Conservation (phyloP, 352 stramenopile genomes). For the Phytophthora litchii region DNA sequence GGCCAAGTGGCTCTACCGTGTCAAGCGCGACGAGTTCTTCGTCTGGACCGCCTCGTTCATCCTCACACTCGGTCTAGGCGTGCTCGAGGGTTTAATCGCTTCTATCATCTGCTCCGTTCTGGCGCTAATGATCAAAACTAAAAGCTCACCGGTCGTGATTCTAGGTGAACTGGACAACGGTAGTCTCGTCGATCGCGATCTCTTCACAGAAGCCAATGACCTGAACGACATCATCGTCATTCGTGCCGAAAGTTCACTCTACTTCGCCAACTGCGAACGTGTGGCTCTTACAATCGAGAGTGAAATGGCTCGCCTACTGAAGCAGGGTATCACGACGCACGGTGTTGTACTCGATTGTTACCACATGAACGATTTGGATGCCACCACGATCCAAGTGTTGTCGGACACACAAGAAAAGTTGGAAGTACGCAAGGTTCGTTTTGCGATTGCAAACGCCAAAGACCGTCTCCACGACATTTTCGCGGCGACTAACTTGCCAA, state of each 20-base stretch:
- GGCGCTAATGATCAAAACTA: slow-evolving; percentile 57
- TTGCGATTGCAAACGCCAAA: slow-evolving; percentile 52
- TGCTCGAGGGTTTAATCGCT: slow-evolving; percentile 47
- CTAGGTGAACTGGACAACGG: slow-evolving; percentile 42
- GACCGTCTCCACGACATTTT: slow-evolving; percentile 43
- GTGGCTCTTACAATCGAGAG: slow-evolving; percentile 42
- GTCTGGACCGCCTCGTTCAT: slow-evolving; percentile 53
- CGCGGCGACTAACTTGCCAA: slow-evolving; percentile 44
- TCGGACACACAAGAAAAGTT: slow-evolving; percentile 61
- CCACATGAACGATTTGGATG: slow-evolving; percentile 66
- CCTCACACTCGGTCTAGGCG: slow-evolving; percentile 47
- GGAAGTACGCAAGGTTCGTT: slow-evolving; percentile 38
- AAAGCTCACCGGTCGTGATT: slow-evolving; percentile 37
- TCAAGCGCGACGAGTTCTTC: slow-evolving; percentile 55
- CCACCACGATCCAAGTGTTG: slow-evolving; percentile 60
- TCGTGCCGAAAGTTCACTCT: slow-evolving; percentile 56
- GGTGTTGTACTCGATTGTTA: slow-evolving; percentile 55
- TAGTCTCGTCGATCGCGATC: slow-evolving; percentile 38
- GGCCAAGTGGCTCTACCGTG: slow-evolving; percentile 75
- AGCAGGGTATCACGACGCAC: slow-evolving; percentile 29
- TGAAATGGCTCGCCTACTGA: slow-evolving; percentile 33
- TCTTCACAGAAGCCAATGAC: slow-evolving; percentile 29
- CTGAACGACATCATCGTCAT: slow-evolving; percentile 42
- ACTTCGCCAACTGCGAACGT: slow-evolving; percentile 60
- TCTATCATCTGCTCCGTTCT: slow-evolving; percentile 59